Base-by-base conservation (phyloP, 2,329 filamentous ascomycete species). In the Huntiella moniliformis region DNA sequence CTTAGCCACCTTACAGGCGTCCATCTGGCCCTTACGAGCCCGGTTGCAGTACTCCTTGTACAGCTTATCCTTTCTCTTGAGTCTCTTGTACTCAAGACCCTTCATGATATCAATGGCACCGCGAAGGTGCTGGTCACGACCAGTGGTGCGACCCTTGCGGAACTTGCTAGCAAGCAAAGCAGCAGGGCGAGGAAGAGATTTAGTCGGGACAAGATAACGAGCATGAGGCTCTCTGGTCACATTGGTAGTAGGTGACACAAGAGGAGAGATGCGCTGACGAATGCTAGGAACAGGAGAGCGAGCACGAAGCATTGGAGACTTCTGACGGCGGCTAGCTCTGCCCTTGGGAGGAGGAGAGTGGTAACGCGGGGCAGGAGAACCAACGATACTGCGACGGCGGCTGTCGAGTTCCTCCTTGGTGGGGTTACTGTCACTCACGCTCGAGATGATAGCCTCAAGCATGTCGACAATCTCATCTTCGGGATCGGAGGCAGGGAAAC, bases 71-170 rank as follows among this genome's bases (percentile, higher is more conserved):
- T 82, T 86, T 54, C 91, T 82, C 52, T 91, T 79, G 64, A 91
- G 83, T 18, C 87, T 80, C 66, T 94, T 96, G 62, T 83, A 80
- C 65, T 98, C 91, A 1, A 98, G 73, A 6, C 91, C 91, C 61
- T 94, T 93, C 62, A 95, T 83, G 51, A 95, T 98, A 61, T 96
- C 91, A 53, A 98, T 92, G 33, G 91, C 87, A n/a, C 86, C 85
- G 51, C 91, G 82, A 7, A 84, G 73, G 52, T 91, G 85, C 37
- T 75, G 64, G 43, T 79, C 71, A 42, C 57, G 56, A 12, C 52
- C 49, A 48, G 64, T 62, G 45, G 63, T 56, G 44, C 66, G 61
- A 52, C 57, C 55, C 51, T 68, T 61, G 55, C 67, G 63, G 54
- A 66, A 58, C 39, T 70, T 66, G 31, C 31, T 38, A 22, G 39